Base-by-base conservation (phyloP, 2,329 filamentous ascomycete genomes). In the Aphanocladium album region DNA sequence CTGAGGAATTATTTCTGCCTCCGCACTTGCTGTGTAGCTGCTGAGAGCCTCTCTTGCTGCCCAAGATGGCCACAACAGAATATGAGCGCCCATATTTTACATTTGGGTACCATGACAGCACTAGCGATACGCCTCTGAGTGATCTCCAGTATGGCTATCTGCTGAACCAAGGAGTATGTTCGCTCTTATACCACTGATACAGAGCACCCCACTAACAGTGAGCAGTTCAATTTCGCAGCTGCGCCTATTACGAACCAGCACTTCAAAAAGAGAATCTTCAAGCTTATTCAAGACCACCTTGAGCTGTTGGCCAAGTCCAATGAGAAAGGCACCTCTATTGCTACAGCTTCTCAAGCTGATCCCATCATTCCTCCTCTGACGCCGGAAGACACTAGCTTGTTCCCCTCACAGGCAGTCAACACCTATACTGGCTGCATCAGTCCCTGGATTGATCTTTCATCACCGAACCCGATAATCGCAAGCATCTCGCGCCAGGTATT, bases 391-490 rank as follows among this genome's bases (percentile, higher is more conserved):
- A 93, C 91, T 0, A 85, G 83, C 21, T 77, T 95, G 59, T 85
- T 85, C 53, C 90, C 90, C 5, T 83, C 83, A 61, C 81, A 84
- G 16, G 82, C 83, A 64, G 85, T 92, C 63, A 86, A 86, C 64
- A 89, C 92, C 57, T 80, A 95, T 62, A 83, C 96, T 53, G 90
- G 87, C 16, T 88, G 89, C 61, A 86, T 86, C n/a, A 96, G 92
- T 73, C 84, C 91, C 6, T 98, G 93, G 93, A 93, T 96, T 66
- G 93, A 98, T 71, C 78, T 98, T 14, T 89, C 88, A 68, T 96
- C 93, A 2, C 77, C 86, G 1, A 89, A 97, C 72, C 90, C 92
- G 7, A 75, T 93, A 64, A 87, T 98, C 64, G 87, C 91, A 8
- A 90, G 90, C 72, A 83, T 98, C 62, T 97, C 93, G 39, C 86